Conservation (phyloP, 495 filamentous ascomycete genomes). For the Talaromyces wortmannii region DNA sequence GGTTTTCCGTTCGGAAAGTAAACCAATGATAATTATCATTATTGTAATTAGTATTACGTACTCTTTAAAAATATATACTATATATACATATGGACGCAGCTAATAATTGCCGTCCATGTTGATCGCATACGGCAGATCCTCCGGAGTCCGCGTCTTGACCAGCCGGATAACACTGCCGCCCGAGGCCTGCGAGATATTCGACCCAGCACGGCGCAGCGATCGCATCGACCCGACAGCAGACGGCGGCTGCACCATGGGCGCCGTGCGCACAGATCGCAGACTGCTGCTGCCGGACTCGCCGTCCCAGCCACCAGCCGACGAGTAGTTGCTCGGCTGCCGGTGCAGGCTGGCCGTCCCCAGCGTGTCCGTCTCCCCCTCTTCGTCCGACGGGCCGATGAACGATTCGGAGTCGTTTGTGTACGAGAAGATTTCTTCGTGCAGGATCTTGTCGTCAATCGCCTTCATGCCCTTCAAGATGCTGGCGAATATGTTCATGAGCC, state of each 20-base stretch:
- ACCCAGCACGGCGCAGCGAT: conserved; percentile 28
- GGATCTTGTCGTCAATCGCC: conserved; percentile 42
- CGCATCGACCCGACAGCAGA: conserved; percentile 15
- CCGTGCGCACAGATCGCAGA: conserved; percentile 23
- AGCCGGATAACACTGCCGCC: conserved; percentile 41
- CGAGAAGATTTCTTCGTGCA: conserved; percentile 23
- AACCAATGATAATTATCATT: neutral
- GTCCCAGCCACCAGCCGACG: conserved; percentile 8
- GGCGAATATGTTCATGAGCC: conserved; percentile 81
- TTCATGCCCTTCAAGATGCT: conserved; percentile 73
- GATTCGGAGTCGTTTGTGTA: conserved; percentile 21
- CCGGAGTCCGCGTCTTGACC: conserved; percentile 23
- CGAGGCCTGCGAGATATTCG: conserved; percentile 29
- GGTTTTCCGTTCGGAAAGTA: neutral
- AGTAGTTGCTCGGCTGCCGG: conserved; percentile 20
- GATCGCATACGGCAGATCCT: conserved; percentile 40
- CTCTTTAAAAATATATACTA: neutral
- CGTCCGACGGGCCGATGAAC: conserved; percentile 34
- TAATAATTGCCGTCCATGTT: conserved; percentile 3
- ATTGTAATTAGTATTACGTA: neutral
- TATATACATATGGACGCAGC: neutral
- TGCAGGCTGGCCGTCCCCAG: conserved; percentile 8
- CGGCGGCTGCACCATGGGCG: conserved; percentile 10
- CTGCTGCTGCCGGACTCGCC: conserved; percentile 15
- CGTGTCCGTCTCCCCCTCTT: conserved; percentile 41